These are phyloP conservation scores for Syzygium malaccense DNA, from an alignment of 441 rosid species.

Conservation along the genomic window DNA sequence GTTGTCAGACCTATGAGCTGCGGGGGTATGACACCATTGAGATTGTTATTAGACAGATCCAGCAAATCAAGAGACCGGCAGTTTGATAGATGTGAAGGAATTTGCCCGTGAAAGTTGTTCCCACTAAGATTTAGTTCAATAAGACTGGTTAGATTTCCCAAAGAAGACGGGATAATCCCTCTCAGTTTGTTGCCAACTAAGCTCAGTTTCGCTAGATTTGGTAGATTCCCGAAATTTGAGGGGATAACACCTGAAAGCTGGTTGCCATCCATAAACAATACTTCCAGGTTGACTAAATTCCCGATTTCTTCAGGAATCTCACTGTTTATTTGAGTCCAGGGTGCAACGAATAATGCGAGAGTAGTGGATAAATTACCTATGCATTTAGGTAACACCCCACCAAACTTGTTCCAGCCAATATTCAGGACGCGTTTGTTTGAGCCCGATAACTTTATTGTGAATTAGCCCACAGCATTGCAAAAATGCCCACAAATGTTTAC, in stretches of 20 bases:
- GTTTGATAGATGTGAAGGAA: not conserved
- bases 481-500: not conserved
- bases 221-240: not conserved
- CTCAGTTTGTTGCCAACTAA: accelerated
- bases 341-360: accelerated
- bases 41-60: accelerated
- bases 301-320: too few species aligned
- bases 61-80: accelerated
- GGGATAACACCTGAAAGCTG: accelerated
- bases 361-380: too few species aligned
- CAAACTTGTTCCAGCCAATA: accelerated
- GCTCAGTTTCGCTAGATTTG: accelerated
- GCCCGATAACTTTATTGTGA: too few species aligned
- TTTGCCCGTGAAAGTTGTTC: not conserved
- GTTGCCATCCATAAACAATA: accelerated
- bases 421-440: not conserved
- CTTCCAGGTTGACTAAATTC: not conserved
- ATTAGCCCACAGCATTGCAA: not conserved
- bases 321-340: accelerated
- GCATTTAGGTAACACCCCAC: too few species aligned
- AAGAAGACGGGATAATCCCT: not conserved
- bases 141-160: not conserved
- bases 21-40: not conserved
- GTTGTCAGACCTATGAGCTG: not conserved
- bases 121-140: accelerated